Base-by-base conservation (phyloP, 169 alveolate species). In the Plasmodium coatneyi region DNA sequence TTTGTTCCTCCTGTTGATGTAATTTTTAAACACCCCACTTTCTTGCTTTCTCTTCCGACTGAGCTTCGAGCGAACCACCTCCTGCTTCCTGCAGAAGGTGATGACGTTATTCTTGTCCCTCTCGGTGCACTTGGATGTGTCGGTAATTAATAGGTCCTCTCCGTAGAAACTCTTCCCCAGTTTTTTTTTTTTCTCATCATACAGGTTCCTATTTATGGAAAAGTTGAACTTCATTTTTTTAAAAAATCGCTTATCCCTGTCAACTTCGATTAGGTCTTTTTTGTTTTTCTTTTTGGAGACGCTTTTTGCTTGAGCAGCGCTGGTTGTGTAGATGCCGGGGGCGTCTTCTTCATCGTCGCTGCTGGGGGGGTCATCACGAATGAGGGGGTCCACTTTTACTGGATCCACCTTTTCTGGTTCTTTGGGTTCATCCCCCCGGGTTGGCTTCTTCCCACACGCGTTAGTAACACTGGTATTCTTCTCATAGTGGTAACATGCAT, bases 181-280 rank as follows among this genome's bases (percentile, higher is more conserved):
- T 60, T 14, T 14, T 54, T 76, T 79, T 79, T 87, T 87, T 78
- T 87, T 32, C 22, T 87, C 93, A 12, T 87, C 89, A 87, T 87
- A 87, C 10, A 87, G 19, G 25, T 78, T 87, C 19, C 93, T 76
- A 66, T 87, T 87, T 22, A 87, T 79, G 1, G 93, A 87, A 30
- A 87, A 71, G 60, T 87, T 87, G 46, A 87, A 87, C n/a, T 87
- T 87, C 52, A 87, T 87, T 87, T 87, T 87, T 78, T 87, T 87
- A 41, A 78, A 87, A 12, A 87, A 60, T 56, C 46, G 25, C 32
- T 39, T 49, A 76, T 87, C 93, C 34, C 70, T 70, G 43, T 87
- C 93, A 0, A 87, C 71, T 54, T 78, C 89, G 46, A 36, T 36
- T 1, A 70, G 25, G 30, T 79, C 81, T 2, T 54, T 41, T 52